phyloP scores from a whole-genome alignment of 148 eudicot genomes.

The Nepenthes mirabilis region DNA sequence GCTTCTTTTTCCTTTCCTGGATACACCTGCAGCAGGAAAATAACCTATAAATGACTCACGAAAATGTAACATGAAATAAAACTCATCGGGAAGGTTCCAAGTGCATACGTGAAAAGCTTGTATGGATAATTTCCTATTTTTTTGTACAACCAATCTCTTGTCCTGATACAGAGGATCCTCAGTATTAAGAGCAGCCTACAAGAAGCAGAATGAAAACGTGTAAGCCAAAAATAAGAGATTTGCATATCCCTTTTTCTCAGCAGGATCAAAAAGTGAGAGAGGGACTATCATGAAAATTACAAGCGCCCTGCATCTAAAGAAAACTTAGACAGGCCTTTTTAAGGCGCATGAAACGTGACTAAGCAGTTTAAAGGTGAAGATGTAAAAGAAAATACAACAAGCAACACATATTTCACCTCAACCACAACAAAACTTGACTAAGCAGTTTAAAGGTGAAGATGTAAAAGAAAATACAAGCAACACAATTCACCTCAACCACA shows the following conservation, averaged over 20 bases:
- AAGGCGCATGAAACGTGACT: background rate
- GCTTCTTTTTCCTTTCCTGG: constrained; percentile 91
- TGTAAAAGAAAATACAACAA: no score
- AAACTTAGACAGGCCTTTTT: background rate
- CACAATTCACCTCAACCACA: constrained; percentile 53
- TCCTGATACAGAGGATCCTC: constrained; percentile 99
- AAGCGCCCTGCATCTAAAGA: background rate
- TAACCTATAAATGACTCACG: constrained; percentile 4
- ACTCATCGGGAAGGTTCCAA: constrained; percentile 2
- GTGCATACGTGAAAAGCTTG: constrained; percentile 61
- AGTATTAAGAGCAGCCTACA: constrained; percentile 74
- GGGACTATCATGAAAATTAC: background rate
- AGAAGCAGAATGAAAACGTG: constrained; percentile 1
- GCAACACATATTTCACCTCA: background rate
- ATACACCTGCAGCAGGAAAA: constrained; percentile 37
- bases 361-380: no score
- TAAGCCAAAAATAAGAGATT: background rate
- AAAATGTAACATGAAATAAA: constrained; percentile 2
- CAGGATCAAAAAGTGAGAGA: background rate
- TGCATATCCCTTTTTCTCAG: background rate
- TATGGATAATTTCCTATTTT: constrained; percentile 73
- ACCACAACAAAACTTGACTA: no score
- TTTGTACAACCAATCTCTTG: constrained; percentile 94
- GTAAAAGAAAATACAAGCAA: background rate
- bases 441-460: no score